Base-by-base conservation (phyloP, 2,329 filamentous ascomycete species). In the Graphiopsis chlorocephala region DNA sequence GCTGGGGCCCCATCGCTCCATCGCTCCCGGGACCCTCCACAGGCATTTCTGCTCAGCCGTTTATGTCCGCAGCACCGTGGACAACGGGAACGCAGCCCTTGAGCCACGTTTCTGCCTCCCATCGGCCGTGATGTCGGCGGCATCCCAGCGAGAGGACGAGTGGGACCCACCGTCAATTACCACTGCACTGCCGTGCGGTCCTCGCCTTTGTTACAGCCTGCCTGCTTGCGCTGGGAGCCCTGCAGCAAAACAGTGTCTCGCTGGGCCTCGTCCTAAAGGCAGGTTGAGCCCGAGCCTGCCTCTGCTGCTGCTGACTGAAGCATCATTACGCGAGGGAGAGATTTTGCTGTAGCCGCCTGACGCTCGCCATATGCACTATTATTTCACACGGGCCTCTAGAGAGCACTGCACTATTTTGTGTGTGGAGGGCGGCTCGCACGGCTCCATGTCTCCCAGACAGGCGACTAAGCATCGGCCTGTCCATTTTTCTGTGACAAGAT, bases 391-490 rank as follows among this genome's bases (percentile, higher is more conserved):
- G 58, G 14, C 58, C 58, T 38, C 50, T 61, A 20, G 45, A 33
- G 47, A 25, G 25, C 26, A 52, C 29, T 31, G 59, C 47, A 35
- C 59, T 61, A 26, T 28, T 52, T 38, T 35, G 25, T 50, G 60
- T 62, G 60, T 62, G 60, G 60, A 55, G 60, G 48, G 35, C 60
- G 60, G 60, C 31, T 25, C 48, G 60, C 60, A 55, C 60, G 60
- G 60, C 29, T 61, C 38, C 57, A 50, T 50, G 25, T 53, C 50
- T 53, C 26, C 28, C 28, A 28, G 26, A 52, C 48, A 26, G 15
- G 14, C 50, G 7, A 31, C 50, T 15, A 47, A 47, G 57, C 28
- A 57, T 23, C 29, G 38, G 38, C 53, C 20, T 57, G 53, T 48
- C 35, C 57, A 47, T 31, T 31, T 53, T 45, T 60, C 45, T 25